A percentile compares a stretch with the other conserved stretches of the same genome.
Evolutionary conservation across 768 basidiomycete species (phyloP).

Genomic region (Tricholoma flavovirens): DNA sequence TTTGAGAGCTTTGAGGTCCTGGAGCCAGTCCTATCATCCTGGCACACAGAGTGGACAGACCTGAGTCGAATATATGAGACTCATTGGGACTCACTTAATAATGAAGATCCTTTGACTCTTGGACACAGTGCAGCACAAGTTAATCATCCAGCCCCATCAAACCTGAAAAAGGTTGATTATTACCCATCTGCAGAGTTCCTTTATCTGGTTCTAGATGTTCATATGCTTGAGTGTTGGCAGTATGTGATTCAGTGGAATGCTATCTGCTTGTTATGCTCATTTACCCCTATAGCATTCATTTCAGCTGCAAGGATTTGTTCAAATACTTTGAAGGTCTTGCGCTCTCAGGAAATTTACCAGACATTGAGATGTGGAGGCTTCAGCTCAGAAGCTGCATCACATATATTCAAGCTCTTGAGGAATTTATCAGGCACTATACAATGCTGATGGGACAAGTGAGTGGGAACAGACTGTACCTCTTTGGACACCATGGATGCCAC

Average conservation of each 20-base stretch:
- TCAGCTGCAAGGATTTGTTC: slow-evolving; percentile 5
- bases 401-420: too few species aligned
- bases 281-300: too few species aligned
- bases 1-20: neutral
- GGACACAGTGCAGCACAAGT: neutral
- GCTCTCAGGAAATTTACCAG: slow-evolving; percentile 7
- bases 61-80: neutral
- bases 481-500: neutral
- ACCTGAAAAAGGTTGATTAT: neutral
- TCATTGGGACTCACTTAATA: neutral
- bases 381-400: too few species aligned
- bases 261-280: too few species aligned
- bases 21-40: neutral
- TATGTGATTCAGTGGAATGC: neutral
- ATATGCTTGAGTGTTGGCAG: neutral
- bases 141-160: neutral
- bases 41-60: neutral
- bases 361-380: too few species aligned
- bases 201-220: neutral
- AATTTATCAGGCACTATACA: neutral
- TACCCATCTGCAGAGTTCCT: neutral
- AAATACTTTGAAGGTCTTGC: slow-evolving; percentile 10
- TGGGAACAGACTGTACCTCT: slow-evolving; percentile 2
- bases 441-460: neutral
- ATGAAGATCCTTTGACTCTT: neutral